A percentile compares a stretch with the other conserved stretches of the same genome.
These are phyloP conservation scores for Arxiozyma telluris DNA, from an alignment of 1,139 yeast genomes.

Conservation along the genomic window DNA sequence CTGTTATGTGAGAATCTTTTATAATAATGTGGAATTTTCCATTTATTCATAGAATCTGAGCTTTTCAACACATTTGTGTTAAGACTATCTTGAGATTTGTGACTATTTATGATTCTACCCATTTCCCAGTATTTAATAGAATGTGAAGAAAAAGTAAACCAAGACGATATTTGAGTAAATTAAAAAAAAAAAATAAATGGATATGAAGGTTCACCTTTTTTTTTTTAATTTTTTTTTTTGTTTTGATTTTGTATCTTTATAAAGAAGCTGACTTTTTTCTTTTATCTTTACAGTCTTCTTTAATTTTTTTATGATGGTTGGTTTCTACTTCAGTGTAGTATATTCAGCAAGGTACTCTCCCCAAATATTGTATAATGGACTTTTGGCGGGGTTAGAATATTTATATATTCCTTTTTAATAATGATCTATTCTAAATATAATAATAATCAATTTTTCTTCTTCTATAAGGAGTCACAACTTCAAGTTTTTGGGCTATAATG, in stretches of 20 bases:
- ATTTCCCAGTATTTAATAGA: neutral
- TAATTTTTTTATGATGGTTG: too few relatives aligned
- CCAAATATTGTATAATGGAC: neutral
- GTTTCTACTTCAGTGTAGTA: neutral
- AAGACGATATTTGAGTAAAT: too few relatives aligned
- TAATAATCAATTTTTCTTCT: neutral
- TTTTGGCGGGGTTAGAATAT: neutral
- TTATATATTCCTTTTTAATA: too few relatives aligned
- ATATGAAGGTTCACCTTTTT: neutral
- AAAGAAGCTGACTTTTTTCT: too few relatives aligned
- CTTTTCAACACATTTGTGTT: slow-evolving; percentile 10
- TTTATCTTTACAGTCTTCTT: too few relatives aligned
- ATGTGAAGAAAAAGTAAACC: too few relatives aligned
- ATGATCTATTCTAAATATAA: too few relatives aligned
- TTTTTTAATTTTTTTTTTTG: too few relatives aligned
- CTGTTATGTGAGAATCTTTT: slow-evolving; percentile 15
- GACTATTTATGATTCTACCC: slow-evolving; percentile 3
- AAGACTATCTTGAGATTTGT: slow-evolving; percentile 4
- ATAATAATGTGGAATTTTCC: slow-evolving; percentile 31
- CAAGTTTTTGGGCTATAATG: neutral
- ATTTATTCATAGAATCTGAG: slow-evolving; percentile 23
- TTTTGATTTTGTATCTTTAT: too few relatives aligned
- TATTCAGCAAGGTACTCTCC: neutral
- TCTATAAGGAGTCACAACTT: too few relatives aligned
- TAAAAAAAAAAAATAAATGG: too few relatives aligned